Base-by-base conservation (phyloP, 306 rosid genomes). In the Biancaea sappan region DNA sequence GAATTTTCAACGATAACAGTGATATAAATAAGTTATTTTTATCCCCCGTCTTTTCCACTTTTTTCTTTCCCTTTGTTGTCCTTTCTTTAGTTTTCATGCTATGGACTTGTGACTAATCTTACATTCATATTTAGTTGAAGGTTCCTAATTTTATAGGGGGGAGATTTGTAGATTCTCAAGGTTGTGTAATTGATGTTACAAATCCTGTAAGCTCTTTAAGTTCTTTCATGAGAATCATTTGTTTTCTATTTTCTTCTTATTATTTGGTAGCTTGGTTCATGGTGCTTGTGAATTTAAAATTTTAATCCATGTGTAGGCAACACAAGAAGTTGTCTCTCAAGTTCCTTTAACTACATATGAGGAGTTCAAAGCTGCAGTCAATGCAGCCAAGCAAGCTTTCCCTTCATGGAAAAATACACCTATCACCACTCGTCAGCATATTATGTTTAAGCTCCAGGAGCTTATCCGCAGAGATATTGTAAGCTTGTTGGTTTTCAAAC, bases 281-380 rank as follows among this genome's bases (percentile, higher is more conserved):
- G 31, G 44, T 48, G n/a, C 22, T 34, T 13, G 54, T 83, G 37
- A 56, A 74, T 62, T 75, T 44, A 32, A 76, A 40, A 53, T 81
- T 32, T 79, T 77, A 68, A 66, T 79, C 68, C 56, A 73, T 75
- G 12, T 44, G 40, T 57, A 87, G 97, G 97, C 97, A 38, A 89
- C 97, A 70, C 97, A 89, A 84, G 92, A 91, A 75, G 81, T 87
- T 82, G 92, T 88, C 58, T 88, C 89, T 78, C 94, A 87, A 80
- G 88, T 88, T 79, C 94, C 88, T 62, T 56, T 85, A 74, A 65
- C 86, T 44, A 87, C 91, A 61, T 77, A 79, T 81, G 97, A 82
- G 72, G 97, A 91, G 77, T 89, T 89, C 75, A 88, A 88, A 85
- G 84, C 86, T 61, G 92, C 97, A 69, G 91, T 89, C 43, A 71